phyloP scores from a whole-genome alignment of 2,329 filamentous ascomycete genomes.

The Aspergillus caelatus region DNA sequence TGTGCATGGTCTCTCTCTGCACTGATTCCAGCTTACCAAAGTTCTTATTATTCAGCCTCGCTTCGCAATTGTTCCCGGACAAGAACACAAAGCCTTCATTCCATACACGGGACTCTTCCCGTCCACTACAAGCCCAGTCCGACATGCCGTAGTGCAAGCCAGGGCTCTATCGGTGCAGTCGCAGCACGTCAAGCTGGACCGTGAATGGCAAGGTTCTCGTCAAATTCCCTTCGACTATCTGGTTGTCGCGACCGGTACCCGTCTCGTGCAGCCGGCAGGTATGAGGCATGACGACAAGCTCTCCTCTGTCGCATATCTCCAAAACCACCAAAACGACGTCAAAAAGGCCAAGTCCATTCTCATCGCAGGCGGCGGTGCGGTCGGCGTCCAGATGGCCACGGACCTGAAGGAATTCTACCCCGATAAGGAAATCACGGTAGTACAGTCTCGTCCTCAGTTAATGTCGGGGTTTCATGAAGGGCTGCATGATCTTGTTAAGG shows the following conservation, averaged over 20 bases:
- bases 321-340: conserved; percentile 34
- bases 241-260: conserved; percentile 37
- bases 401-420: conserved; percentile 54
- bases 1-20: neutral
- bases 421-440: conserved; percentile 49
- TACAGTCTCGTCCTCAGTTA: conserved; percentile 49
- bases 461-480: conserved; percentile 38
- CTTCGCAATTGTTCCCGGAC: conserved; percentile 37
- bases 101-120: conserved; percentile 37
- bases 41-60: conserved; percentile 26
- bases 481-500: conserved; percentile 34
- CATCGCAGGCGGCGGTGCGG: conserved; percentile 53
- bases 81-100: conserved; percentile 43
- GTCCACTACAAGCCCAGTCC: conserved; percentile 21
- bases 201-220: conserved; percentile 36
- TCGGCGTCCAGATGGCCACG: conserved; percentile 55
- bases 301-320: conserved; percentile 37
- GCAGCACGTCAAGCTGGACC: conserved; percentile 34
- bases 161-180: conserved; percentile 34
- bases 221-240: conserved; percentile 38
- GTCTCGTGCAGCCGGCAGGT: conserved; percentile 35
- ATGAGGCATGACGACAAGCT: conserved; percentile 38
- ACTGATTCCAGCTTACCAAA: neutral
- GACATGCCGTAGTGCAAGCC: conserved; percentile 35
- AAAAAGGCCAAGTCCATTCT: conserved; percentile 34